Evolutionary conservation across 2,329 filamentous ascomycete genomes (phyloP).

Genomic region (Phialophora verrucosa): DNA sequence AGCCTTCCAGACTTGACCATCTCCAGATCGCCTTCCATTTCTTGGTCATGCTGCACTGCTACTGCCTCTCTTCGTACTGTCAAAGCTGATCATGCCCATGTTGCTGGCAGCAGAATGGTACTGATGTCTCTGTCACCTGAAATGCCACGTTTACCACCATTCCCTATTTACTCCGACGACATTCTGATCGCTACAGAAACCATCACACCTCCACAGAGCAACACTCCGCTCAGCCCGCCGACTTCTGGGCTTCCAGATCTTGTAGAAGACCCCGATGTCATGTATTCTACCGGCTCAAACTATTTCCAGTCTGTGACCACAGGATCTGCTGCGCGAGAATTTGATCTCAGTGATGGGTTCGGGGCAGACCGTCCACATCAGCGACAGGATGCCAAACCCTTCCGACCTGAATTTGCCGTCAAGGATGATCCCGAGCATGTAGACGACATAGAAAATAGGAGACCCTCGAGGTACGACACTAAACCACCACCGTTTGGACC

Average conservation of each 20-base stretch:
- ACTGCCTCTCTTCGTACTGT: neutral
- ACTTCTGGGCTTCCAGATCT: slow-evolving; percentile 9
- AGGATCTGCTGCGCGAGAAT: neutral
- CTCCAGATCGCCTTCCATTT: slow-evolving; percentile 1
- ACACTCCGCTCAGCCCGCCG: slow-evolving; percentile 3
- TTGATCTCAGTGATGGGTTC: neutral
- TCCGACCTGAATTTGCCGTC: neutral
- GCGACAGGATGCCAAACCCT: neutral
- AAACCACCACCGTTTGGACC: slow-evolving; percentile 9
- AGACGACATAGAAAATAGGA: neutral
- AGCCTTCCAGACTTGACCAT: neutral
- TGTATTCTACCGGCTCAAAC: slow-evolving; percentile 1
- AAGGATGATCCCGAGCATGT: neutral
- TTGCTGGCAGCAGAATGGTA: neutral
- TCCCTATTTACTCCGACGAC: neutral
- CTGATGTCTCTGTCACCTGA: neutral
- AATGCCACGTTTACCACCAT: neutral
- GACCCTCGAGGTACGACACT: slow-evolving; percentile 7
- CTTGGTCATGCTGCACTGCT: neutral
- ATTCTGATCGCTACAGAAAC: neutral
- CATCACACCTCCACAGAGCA: neutral
- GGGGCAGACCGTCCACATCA: neutral
- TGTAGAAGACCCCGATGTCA: slow-evolving; percentile 1
- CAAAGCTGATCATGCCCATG: neutral
- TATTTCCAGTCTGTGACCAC: neutral